A percentile compares a stretch with the other conserved stretches of the same genome.
These are phyloP conservation scores for Spongiforma sp. DNA, from an alignment of 1,284 basidiomycete genomes.

Conservation along the genomic window DNA sequence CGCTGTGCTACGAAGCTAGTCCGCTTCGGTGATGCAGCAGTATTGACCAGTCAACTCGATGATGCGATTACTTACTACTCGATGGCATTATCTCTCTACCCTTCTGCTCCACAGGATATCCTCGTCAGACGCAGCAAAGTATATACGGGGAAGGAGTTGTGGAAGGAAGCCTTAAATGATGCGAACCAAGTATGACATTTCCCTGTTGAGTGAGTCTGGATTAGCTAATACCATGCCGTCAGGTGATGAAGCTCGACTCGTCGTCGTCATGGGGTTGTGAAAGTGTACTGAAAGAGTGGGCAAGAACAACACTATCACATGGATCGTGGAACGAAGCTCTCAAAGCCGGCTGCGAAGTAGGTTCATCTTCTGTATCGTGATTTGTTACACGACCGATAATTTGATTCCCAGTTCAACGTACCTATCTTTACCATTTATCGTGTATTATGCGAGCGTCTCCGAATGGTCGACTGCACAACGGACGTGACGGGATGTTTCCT, in stretches of 20 bases:
- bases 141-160: not conserved
- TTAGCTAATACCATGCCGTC: not conserved
- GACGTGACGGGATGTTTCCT: no score
- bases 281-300: no score
- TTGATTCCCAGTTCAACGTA: no score
- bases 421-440: no score
- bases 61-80: constrained; percentile 8
- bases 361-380: no score
- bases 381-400: no score
- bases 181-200: no score
- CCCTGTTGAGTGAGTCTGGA: not conserved
- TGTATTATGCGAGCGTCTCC: no score
- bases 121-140: constrained; percentile 14
- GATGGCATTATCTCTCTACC: constrained; percentile 1
- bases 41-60: not conserved
- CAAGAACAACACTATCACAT: no score
- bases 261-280: not conserved
- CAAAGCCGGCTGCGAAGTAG: no score
- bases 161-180: constrained; percentile 8
- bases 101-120: not conserved
- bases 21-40: not conserved
- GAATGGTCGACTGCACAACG: no score
- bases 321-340: not conserved
- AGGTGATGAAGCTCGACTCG: not conserved
- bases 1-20: not conserved